Evolutionary conservation across 768 basidiomycete species (phyloP).

Genomic region (Mycena capillaripes): DNA sequence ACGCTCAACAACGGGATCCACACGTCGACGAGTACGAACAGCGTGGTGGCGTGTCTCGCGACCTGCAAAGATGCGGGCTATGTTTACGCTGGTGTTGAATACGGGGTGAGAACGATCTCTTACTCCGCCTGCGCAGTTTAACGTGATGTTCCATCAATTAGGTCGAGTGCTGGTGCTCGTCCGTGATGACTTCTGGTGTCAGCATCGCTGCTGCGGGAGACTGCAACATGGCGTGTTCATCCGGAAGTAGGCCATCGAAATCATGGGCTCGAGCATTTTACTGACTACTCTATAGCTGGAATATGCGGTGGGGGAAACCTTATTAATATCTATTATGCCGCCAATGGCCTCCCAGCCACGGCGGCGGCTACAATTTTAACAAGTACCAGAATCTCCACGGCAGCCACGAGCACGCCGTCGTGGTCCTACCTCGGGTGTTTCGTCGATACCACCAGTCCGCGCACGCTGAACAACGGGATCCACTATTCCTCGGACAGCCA

Average conservation of each 20-base stretch:
- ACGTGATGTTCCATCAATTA: not conserved
- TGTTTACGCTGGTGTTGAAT: conserved; percentile 20
- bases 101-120: not conserved
- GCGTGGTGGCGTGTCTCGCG: conserved; percentile 2
- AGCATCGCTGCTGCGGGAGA: not conserved
- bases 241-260: conserved; percentile 11
- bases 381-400: not conserved
- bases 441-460: conserved; percentile 28
- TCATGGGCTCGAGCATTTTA: not conserved
- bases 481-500: conserved; percentile 24
- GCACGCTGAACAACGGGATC: conserved; percentile 42
- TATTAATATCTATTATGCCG: conserved; percentile 13
- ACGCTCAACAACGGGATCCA: conserved; percentile 22
- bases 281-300: conserved; percentile 1
- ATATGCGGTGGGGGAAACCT: conserved; percentile 15
- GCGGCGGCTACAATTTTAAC: not conserved
- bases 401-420: not conserved
- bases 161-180: conserved; percentile 18
- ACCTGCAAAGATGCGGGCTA: conserved; percentile 8
- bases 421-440: conserved; percentile 42
- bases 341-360: not conserved
- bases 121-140: no score
- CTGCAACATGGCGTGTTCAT: conserved; percentile 14
- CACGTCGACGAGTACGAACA: not conserved
- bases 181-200: not conserved